Base-by-base conservation (phyloP, 1,284 basidiomycete species). In the Moesziomyces sp. region DNA sequence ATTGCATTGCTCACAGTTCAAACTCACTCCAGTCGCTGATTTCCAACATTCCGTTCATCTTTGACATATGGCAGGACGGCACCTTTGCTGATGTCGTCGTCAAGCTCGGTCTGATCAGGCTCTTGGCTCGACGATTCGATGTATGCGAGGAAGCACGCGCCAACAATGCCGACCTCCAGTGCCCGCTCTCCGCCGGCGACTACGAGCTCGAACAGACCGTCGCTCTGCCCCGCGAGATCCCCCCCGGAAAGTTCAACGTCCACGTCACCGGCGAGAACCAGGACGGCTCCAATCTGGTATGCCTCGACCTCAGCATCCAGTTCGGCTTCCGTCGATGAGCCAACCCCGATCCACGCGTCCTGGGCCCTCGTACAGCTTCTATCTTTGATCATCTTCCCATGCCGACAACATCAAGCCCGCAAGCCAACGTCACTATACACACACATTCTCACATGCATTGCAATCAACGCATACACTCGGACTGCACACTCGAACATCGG, bases 261-360 rank as follows among this genome's bases (percentile, higher is more conserved):
- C 84, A 88, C 46, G 89, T 95, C 23, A 84, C 86, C 8, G 95
- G 89, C 1, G 93, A 88, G 81, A 94, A 92, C 1, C 87, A 78
- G n/a, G 88, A 91, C 0, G 93, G 94, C 1, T 89, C 91, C 0
- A 89, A 91, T 65, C 85, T 97, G 87, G 78, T 93, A 45, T 97
- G 95, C 85, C 85, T 95, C 71, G 86, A 94, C 76, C 86, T 98
- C 49, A 67, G 63, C 58, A 90, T 95, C 54, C 89, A 87, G 76
- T 87, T 87, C 67, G 61, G 66, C 28, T 65, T 65, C 62, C 71
- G 66, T 35, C 60, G 71, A 28, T 74, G 35, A 59, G 16, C n/a
- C 14, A 35, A 47, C 3, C 24, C 24, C 1, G 34, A 19, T 6
- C 7, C 11, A 21, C 46, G 13, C n/a, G n/a, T n/a, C n/a, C n/a